Evolutionary conservation across 2,329 filamentous ascomycete species (phyloP), one percentile per base, ranked within the genome.

Genomic region (Hypoxylon sp.): DNA sequence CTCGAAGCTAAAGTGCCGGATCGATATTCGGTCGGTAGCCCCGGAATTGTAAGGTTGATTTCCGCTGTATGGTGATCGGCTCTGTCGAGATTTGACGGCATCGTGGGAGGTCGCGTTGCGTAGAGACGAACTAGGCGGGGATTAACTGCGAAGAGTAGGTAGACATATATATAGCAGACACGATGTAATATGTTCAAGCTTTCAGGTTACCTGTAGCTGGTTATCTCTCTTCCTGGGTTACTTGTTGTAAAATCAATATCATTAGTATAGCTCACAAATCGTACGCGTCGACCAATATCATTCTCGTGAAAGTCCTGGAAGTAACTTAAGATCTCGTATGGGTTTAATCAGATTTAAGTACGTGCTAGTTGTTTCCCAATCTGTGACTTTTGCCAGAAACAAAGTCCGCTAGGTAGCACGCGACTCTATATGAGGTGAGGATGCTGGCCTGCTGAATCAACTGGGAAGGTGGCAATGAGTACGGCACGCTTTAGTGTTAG

Each of bases 11-110:
- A 30, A 34, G 19, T 25, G 47, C 14, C 37, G 27, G 27, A 39
- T 59, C 56, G 56, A 47, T 59, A 59, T 37, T 59, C 56, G 47
- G 56, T 59, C 56, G 47, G 56, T 29, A 46, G 47, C 37, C 56
- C 45, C 12, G n/a, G 37, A 51, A 37, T 19, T 21, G 56, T 52
- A 52, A 52, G 37, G 39, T 21, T 6, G n/a, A n/a, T 29, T 2
- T 59, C 27, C 56, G 32, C 47, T 39, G 25, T 47, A 32, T 59
- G 8, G 1, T 14, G 37, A 30, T 59, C 47, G 27, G 29, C 37
- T 51, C 37, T 16, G 16, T 45, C 45, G 21, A 23, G 21, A 48
- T 25, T 50, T 16, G 8, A 50, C 21, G 29, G 19, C 47, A 34
- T 30, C 29, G 7, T 9, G 8, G 7, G 29, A n/a, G 29, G 29